Conservation (phyloP, 306 rosid species). For the Casuarina glauca region DNA sequence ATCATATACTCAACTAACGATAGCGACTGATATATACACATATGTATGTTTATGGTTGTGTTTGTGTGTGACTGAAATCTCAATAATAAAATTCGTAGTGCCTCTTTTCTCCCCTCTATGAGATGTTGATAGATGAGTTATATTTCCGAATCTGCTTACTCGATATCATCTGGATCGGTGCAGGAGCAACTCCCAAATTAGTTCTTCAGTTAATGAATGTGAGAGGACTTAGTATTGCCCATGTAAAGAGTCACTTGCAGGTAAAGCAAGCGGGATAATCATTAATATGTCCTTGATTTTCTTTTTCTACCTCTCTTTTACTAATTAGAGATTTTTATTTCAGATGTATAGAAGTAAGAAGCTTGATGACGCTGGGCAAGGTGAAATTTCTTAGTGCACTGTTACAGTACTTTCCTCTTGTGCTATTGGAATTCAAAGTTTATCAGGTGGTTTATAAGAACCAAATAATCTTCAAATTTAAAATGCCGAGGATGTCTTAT, state of each 20-base stretch:
- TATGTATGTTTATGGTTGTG: too few species aligned
- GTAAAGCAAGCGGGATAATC: conserved; percentile 25
- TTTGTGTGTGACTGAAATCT: not conserved
- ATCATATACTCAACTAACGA: not conserved
- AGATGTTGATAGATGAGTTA: not conserved
- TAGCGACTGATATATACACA: not conserved
- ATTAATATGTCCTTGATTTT: not conserved
- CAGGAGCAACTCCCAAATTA: conserved; percentile 91
- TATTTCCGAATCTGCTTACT: not conserved
- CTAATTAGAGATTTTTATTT: not conserved
- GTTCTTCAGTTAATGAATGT: conserved; percentile 91
- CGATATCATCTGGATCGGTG: conserved; percentile 3
- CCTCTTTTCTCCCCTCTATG: not conserved
- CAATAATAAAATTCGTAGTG: not conserved
- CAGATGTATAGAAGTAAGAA: conserved; percentile 97
- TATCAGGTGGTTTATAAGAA: not conserved
- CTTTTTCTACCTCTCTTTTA: not conserved
- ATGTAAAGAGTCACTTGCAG: conserved; percentile 97
- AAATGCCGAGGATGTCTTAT: not conserved
- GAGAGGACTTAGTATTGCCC: conserved; percentile 88
- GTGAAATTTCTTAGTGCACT: conserved; percentile 32
- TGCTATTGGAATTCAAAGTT: not conserved
- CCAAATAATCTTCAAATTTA: not conserved
- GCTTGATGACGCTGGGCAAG: conserved; percentile 85
- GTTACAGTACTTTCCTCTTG: not conserved